Base-by-base conservation (phyloP, 768 basidiomycete genomes). In the Porpolomopsis calyptriformis region DNA sequence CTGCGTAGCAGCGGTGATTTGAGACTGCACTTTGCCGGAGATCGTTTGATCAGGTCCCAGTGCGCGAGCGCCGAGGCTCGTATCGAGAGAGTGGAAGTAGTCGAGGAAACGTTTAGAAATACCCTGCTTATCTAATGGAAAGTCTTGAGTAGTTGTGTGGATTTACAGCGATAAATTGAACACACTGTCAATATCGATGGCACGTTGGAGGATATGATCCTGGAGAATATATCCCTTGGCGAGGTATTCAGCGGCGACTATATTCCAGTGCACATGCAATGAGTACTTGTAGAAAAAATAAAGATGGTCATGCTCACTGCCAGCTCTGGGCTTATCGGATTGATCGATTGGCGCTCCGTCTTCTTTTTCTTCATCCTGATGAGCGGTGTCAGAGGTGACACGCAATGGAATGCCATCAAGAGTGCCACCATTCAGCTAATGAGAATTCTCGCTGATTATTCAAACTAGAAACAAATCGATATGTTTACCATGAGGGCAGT, bases 161-260 rank as follows among this genome's bases (percentile, higher is more conserved):
- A 19, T 36, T 35, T 0, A 7, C 1, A 19, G 12, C 14, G 31
- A 26, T 11, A 43, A 40, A 41, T 7, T 29, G 10, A 25, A 10
- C 40, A 9, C 51, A 83, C 80, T 65, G 58, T 88, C 85, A n/a
- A 86, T 67, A 27, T 88, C 84, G 53, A 90, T 88, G 39, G 88
- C 84, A 40, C 75, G 75, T 53, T 84, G 71, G 38, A 98, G 70
- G 53, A 92, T 74, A 40, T 70, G 58, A 58, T 98, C 93, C 14
- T 80, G 78, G 22, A 98, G 73, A 42, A 57, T 57, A 66, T 98
- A 97, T 1, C 94, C 96, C 57, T 77, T 80, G 1, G 94, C 90
- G 37, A 99, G 76, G 63, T 93, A 90, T 62, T 97, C 94, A 23
- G 94, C 93, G 22, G 86, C 85, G 56, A 96, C 89, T 79, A 34